phyloP scores from a whole-genome alignment of 2,329 filamentous ascomycete species.

The Cryphonectria japonica region DNA sequence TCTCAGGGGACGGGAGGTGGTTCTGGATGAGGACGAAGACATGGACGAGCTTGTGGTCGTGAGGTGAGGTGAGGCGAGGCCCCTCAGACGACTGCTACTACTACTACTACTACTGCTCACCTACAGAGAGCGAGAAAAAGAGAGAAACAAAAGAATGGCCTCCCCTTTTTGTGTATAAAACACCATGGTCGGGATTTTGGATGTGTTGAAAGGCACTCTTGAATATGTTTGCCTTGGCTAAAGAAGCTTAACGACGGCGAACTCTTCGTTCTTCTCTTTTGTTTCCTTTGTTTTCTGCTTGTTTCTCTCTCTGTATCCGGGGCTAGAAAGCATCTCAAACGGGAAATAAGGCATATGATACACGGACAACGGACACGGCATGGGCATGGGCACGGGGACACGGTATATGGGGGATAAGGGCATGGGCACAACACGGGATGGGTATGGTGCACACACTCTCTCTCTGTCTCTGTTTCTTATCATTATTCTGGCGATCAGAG shows the following conservation, averaged over 20 bases:
- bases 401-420: neutral
- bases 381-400: neutral
- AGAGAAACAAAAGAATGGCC: no score
- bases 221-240: neutral
- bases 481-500: neutral
- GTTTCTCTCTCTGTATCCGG: neutral
- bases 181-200: neutral
- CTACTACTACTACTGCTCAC: neutral
- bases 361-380: neutral
- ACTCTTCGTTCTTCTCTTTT: neutral
- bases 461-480: neutral
- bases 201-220: neutral
- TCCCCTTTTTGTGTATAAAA: neutral
- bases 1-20: slow-evolving; percentile 37
- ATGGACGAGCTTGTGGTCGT: slow-evolving; percentile 56
- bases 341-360: neutral
- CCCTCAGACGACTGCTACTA: neutral
- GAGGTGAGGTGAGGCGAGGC: slow-evolving; percentile 29
- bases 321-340: slow-evolving; percentile 5
- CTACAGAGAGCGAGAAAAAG: no score
- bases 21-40: slow-evolving; percentile 49
- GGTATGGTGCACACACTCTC: neutral
- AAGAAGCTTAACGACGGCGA: neutral
- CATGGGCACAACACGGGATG: neutral
- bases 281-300: slow-evolving; percentile 3